Evolutionary conservation across 140 eudicot genomes (phyloP).

Genomic region (Anethum foeniculum): DNA sequence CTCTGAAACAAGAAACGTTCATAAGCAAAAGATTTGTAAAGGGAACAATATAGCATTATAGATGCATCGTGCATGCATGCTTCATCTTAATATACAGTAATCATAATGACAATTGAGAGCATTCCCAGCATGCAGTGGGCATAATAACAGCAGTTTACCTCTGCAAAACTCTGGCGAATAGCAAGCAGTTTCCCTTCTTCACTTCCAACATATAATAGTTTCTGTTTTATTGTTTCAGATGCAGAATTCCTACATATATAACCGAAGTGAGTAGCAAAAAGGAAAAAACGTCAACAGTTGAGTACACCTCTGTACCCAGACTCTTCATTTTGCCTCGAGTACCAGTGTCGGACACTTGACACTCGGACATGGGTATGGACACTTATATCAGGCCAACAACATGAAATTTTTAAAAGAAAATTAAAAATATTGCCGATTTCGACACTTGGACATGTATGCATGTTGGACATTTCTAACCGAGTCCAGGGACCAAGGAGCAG

Average conservation of each 20-base stretch:
- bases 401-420: no score
- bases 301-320: background rate
- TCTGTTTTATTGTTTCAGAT: constrained; percentile 71
- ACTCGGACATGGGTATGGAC: no score
- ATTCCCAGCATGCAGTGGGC: background rate
- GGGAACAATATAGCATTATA: background rate
- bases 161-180: constrained; percentile 82
- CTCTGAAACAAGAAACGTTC: constrained; percentile 40
- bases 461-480: no score
- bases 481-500: background rate
- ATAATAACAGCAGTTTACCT: constrained; percentile 39
- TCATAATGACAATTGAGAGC: background rate
- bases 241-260: constrained; percentile 66
- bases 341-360: no score
- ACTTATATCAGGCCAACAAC: no score
- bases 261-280: constrained; percentile 2
- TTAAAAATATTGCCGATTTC: no score
- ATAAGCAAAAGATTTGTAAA: constrained; percentile 2
- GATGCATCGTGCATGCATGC: background rate
- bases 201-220: constrained; percentile 79
- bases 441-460: no score
- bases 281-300: background rate
- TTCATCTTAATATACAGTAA: background rate
- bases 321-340: no score
- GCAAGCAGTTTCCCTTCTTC: constrained; percentile 97